Conservation (phyloP, 169 alveolate species). For the Plasmodium yoelii region DNA sequence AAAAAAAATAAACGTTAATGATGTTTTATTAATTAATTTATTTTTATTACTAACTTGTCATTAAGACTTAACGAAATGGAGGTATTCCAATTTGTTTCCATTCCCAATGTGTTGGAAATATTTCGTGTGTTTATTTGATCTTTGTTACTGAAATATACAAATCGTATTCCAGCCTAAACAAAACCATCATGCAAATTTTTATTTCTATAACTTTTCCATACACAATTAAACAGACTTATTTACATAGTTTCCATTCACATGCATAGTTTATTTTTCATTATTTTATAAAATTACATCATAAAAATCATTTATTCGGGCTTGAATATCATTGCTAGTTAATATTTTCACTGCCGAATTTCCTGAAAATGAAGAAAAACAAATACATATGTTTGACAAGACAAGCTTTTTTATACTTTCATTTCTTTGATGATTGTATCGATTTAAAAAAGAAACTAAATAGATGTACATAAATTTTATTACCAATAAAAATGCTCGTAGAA, state of each 20-base stretch:
- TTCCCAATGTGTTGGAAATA: slow-evolving; percentile 83
- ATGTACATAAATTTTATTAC: slow-evolving; percentile 9
- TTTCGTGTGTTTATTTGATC: slow-evolving; percentile 82
- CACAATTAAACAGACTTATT: no score
- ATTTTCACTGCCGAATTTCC: slow-evolving; percentile 73
- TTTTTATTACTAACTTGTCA: slow-evolving; percentile 26
- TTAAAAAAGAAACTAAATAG: not conserved
- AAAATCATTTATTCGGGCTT: slow-evolving; percentile 47
- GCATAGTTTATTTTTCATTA: not conserved
- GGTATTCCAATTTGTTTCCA: slow-evolving; percentile 89
- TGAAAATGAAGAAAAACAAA: not conserved
- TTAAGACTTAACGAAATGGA: slow-evolving; percentile 80
- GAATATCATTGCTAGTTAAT: slow-evolving; percentile 52
- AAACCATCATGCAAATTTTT: not conserved
- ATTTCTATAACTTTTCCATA: no score
- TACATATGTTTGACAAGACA: not conserved
- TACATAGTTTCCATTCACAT: no score
- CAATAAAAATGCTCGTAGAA: slow-evolving; percentile 63
- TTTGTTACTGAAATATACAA: slow-evolving; percentile 84
- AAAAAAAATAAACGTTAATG: no score
- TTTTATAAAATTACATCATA: slow-evolving; percentile 20
- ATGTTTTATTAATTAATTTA: no score
- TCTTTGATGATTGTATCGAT: not conserved
- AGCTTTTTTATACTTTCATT: no score
- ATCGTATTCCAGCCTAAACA: slow-evolving; percentile 82